Base-by-base conservation (phyloP, 768 basidiomycete genomes). In the Rubroboletus pulcherrimus region DNA sequence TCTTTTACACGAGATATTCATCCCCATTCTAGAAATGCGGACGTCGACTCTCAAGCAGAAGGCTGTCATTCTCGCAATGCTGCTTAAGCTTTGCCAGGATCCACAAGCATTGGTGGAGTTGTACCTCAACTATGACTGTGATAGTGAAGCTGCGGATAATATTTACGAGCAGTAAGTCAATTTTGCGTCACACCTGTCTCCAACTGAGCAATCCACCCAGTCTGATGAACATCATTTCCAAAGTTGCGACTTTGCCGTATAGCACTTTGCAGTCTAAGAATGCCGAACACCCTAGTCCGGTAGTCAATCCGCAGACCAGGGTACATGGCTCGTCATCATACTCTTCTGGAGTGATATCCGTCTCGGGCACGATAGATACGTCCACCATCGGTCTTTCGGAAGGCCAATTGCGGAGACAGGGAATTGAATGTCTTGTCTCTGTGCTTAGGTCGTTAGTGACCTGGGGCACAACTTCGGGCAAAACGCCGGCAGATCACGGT, bases 51-150 rank as follows among this genome's bases (percentile, higher is more conserved):
- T 96, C 47, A 93, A 93, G 66, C 97, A 98, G 70, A 98, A 99
- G 74, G 88, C 88, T 4, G 85, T 93, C 47, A 91, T 98, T 51
- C 78, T 98, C 49, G 87, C 84, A 39, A 95, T 97, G 87, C 71
- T 96, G 31, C 84, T 83, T 17, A 84, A 90, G 40, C 75, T 99
- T 15, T 95, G 91, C 65, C 91, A 96, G 70, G 97, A 98, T 66
- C 94, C 97, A 2, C 97, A 98, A 71, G 94, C 96, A 9, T 78
- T 99, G 19, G 97, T 99, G 31, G 97, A 99, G 71, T 85, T 98
- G 54, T 99, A 98, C 74, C 86, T 99, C 69, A 99, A 99, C 71
- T 99, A 99, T 67, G 97, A 99, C 67, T 99, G 97, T 69, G 97
- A 99, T 66, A 84, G 93, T 56, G 88, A 93, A 56, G 93, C 96